phyloP scores from a whole-genome alignment of 768 basidiomycete genomes.

The Cystobasidium onofrii region DNA sequence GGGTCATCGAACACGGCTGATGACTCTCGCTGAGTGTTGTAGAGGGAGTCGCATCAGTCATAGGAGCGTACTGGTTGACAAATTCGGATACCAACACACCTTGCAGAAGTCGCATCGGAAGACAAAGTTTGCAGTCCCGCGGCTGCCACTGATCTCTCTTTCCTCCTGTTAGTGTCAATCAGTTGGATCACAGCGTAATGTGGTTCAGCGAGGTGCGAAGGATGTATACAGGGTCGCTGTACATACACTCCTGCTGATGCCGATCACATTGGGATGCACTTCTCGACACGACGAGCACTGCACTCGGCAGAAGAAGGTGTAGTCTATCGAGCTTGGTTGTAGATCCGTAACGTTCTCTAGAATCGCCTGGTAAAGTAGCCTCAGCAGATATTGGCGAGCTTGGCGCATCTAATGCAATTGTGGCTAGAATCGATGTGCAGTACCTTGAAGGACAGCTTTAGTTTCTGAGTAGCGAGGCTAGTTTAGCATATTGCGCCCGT shows the following conservation, averaged over 20 bases:
- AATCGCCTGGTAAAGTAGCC: constrained; percentile 10
- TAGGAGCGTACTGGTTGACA: no score
- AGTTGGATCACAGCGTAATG: no score
- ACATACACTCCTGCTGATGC: constrained; percentile 36
- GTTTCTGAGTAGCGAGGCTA: constrained; percentile 33
- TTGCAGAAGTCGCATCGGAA: constrained; percentile 45
- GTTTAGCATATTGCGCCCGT: neutral
- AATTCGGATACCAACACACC: constrained; percentile 64
- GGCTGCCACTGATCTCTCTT: constrained; percentile 36
- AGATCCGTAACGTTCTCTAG: constrained; percentile 41
- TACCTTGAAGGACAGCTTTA: constrained; percentile 40
- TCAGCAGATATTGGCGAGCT: neutral
- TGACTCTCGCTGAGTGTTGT: neutral
- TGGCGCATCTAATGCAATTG: neutral
- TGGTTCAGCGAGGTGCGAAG: no score
- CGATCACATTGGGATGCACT: constrained; percentile 40
- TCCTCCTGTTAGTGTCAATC: constrained; percentile 34
- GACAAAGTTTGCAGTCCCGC: constrained; percentile 41
- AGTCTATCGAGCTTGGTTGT: constrained; percentile 37
- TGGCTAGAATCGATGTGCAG: neutral
- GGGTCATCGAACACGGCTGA: constrained; percentile 38
- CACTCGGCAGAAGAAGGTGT: constrained; percentile 37
- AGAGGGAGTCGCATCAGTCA: neutral
- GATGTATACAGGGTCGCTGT: neutral
- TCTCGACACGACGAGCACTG: constrained; percentile 38